Base-by-base conservation (phyloP, 2,329 filamentous ascomycete genomes). In the Leptoxyphium fumago region DNA sequence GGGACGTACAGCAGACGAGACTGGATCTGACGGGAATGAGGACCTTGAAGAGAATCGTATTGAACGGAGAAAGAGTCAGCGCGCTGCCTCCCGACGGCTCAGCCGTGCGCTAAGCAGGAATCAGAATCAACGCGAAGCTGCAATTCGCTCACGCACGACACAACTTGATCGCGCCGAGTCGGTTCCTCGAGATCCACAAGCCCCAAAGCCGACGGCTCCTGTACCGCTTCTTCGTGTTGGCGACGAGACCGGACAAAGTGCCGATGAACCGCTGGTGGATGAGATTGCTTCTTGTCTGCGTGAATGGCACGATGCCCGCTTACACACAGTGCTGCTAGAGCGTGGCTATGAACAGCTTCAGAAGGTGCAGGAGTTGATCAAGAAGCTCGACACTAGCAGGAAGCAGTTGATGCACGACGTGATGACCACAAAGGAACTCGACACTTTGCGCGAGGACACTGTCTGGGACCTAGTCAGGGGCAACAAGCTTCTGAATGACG, bases 191-290 rank as follows among this genome's bases (percentile, higher is more conserved):
- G 77, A 87, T 54, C 78, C 80, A 1, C 71, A 76, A 58, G 75
- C 70, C 18, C 78, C 80, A 10, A 86, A 85, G 54, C 91, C 89
- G 28, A 77, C 86, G 10, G 93, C 93, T 10, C 91, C 91, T 0
- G 88, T 98, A 8, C 91, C 91, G 4, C 91, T 96, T 83, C 73
- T 98, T 43, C 94, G 95, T 63, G 89, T 98, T 60, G 91, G 91
- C 46, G 91, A 98, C 58, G 91, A 98, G 67, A 94, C 87, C 2
- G 85, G 88, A 1, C 94, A 86, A 0, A 95, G 87, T 5, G 72
- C 77, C 13, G 80, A 84, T 8, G 93, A 98, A 61, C 91, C 91
- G 2, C 66, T 98, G 48, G 88, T 98, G 18, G 91, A 98, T 64
- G 91, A 98, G 63, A 96, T 98, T 55, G 88, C 91, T 11, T 95